Conservation (phyloP, 352 stramenopile genomes). For the Globisporangium viniferum region DNA sequence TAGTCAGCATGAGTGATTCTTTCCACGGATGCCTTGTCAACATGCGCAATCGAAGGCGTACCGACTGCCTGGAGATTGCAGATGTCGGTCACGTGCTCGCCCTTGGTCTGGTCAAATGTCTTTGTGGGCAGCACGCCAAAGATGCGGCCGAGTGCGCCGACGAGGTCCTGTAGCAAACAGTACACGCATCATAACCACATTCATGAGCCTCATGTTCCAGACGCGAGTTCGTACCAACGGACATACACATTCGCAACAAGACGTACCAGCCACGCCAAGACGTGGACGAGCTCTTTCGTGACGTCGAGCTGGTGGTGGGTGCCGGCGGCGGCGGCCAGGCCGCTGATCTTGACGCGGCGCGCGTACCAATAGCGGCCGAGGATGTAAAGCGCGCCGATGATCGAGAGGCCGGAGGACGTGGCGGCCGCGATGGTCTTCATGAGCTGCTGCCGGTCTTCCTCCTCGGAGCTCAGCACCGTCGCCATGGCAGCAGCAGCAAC, state of each 20-base stretch:
- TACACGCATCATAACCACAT: not conserved
- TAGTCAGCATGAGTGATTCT: not conserved
- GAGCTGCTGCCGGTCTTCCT: constrained; percentile 7
- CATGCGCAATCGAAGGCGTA: constrained; percentile 18
- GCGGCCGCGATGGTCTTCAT: constrained; percentile 56
- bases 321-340: constrained; percentile 21
- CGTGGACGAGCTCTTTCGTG: constrained; percentile 84
- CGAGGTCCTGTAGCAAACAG: constrained; percentile 44
- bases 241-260: not conserved
- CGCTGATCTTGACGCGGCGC: constrained; percentile 38
- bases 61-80: constrained; percentile 75
- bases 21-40: not conserved
- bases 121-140: constrained; percentile 65
- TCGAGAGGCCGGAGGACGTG: constrained; percentile 74
- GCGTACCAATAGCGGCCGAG: constrained; percentile 80
- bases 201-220: not conserved
- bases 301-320: constrained; percentile 66
- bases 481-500: not conserved
- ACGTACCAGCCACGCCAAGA: constrained; percentile 73
- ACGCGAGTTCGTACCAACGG: not conserved
- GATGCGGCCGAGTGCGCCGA: constrained; percentile 63
- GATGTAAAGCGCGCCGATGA: constrained; percentile 81
- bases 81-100: constrained; percentile 48
- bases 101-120: constrained; percentile 55
- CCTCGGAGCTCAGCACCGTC: constrained; percentile 8